A percentile compares a stretch with the other conserved stretches of the same genome.
Conservation (phyloP, 768 basidiomycete species). For the Tricholoma terreum region DNA sequence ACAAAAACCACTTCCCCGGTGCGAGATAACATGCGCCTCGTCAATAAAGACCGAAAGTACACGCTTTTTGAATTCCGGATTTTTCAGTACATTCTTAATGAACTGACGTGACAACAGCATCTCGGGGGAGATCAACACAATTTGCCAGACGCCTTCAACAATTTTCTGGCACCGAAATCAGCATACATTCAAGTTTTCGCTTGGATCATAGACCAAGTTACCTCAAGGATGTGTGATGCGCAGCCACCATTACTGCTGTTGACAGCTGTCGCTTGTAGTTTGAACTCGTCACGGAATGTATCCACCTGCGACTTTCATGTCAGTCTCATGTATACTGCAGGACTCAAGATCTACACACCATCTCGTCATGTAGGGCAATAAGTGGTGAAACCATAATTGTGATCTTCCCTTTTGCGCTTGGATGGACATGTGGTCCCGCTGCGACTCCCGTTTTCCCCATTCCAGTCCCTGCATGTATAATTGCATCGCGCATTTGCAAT, state of each 20-base stretch:
- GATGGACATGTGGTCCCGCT: too few relatives aligned
- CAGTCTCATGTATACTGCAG: too few relatives aligned
- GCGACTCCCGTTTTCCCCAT: constrained; percentile 41
- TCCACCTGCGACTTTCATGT: too few relatives aligned
- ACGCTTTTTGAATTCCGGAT: constrained; percentile 8
- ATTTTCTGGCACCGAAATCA: too few relatives aligned
- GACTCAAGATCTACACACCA: too few relatives aligned
- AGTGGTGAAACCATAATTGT: constrained; percentile 39
- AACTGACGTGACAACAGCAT: constrained; percentile 26
- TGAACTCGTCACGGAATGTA: too few relatives aligned
- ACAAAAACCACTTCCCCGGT: constrained; percentile 34
- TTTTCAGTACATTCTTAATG: constrained; percentile 20
- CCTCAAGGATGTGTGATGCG: too few relatives aligned
- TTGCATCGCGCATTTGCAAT: too few relatives aligned
- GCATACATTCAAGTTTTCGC: too few relatives aligned
- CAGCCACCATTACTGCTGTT: too few relatives aligned
- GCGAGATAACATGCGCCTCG: too few relatives aligned
- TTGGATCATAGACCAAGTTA: too few relatives aligned
- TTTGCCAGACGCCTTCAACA: constrained; percentile 19
- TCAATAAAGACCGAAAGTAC: constrained; percentile 29
- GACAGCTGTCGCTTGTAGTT: not conserved
- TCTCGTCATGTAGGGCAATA: constrained; percentile 36
- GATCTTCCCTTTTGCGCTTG: constrained; percentile 24
- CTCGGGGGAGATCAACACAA: constrained; percentile 34
- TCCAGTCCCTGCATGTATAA: constrained; percentile 26